phyloP scores from a whole-genome alignment of 352 stramenopile species.

The Phytophthora boehmeriae region DNA sequence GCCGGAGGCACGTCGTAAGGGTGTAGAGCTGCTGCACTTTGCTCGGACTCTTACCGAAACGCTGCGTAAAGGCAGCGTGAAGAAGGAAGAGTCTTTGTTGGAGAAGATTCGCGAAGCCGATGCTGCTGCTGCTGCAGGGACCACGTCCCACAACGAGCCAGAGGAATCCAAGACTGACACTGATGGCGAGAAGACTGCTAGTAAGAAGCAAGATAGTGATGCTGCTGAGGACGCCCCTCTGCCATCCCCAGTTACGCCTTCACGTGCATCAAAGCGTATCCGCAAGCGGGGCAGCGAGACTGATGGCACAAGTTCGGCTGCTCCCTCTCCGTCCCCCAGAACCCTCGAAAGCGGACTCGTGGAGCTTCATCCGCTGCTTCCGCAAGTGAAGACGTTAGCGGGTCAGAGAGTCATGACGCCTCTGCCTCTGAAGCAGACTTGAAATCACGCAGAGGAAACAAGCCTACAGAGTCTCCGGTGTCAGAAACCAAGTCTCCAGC shows the following conservation, averaged over 20 bases:
- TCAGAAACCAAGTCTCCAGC: slow-evolving; percentile 21
- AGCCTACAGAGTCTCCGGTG: slow-evolving; percentile 11
- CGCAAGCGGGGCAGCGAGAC: slow-evolving; percentile 53
- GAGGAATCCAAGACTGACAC: slow-evolving; percentile 13
- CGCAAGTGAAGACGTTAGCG: slow-evolving; percentile 59
- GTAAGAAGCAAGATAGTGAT: slow-evolving; percentile 9
- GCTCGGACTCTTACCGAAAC: slow-evolving; percentile 75
- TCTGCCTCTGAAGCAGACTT: slow-evolving; percentile 59
- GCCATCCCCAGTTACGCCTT: slow-evolving; percentile 35
- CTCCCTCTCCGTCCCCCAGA: slow-evolving; percentile 27
- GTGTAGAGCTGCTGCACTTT: slow-evolving; percentile 78
- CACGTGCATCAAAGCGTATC: slow-evolving; percentile 58
- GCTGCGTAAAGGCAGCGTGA: slow-evolving; percentile 66
- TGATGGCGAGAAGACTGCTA: slow-evolving; percentile 5
- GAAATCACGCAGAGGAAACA: slow-evolving; percentile 32
- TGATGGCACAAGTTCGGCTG: slow-evolving; percentile 40
- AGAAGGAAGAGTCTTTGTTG: slow-evolving; percentile 67
- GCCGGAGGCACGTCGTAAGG: slow-evolving; percentile 69
- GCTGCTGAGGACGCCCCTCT: slow-evolving; percentile 13
- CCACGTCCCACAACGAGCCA: slow-evolving; percentile 22
- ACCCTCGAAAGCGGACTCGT: slow-evolving; percentile 45
- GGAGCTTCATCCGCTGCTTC: slow-evolving; percentile 34
- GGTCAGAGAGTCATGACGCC: slow-evolving; percentile 60
- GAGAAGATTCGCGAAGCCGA: slow-evolving; percentile 41
- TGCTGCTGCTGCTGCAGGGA: slow-evolving; percentile 9